Base-by-base conservation (phyloP, 2,329 filamentous ascomycete genomes). In the Colletotrichum spinosum region DNA sequence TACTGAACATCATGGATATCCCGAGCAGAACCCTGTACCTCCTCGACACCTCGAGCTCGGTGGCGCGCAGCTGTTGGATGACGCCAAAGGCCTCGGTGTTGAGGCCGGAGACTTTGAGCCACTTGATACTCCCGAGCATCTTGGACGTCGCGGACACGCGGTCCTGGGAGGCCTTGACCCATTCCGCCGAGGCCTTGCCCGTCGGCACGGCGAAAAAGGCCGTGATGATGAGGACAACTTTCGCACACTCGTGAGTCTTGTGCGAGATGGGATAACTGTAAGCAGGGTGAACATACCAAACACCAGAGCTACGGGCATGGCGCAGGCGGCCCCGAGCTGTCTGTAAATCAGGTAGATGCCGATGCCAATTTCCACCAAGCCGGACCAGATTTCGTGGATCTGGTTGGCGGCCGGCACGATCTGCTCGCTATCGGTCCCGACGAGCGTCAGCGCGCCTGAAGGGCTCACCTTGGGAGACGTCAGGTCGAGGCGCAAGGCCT, bases 111-210 rank as follows among this genome's bases (percentile, higher is more conserved):
- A 86, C 79, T 67, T 85, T 86, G 60, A 86, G 76, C 15, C 79
- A 80, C 68, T 84, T 85, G 74, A 86, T 84, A 15, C 79, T 80
- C 4, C 77, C 78, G 1, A 86, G 74, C 68, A 84, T 80, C 5
- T 78, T 77, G 6, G 81, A 76, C 0, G 83, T 86, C 13, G 79
- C 78, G 6, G 78, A 80, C 17, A 86, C 80, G 3, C 84, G 80
- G 34, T 74, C 74, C 69, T 86, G 78, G 13, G 84, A 83, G 9
- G 82, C 82, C 50, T 81, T 75, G 39, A 86, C 76, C 84, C 84
- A 86, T 13, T 73, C 69, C 6, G 77, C 78, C 61, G 84, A 82
- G n/a, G 70, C 68, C 25, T 55, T 67, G n/a, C 69, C 71, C 0
- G 66, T 70, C 0, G 68, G 71, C 33, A 67, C 44, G 3, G 71